These are phyloP conservation scores for Margaritispora aquatica DNA, from an alignment of 495 filamentous ascomycete genomes.

Conservation along the genomic window DNA sequence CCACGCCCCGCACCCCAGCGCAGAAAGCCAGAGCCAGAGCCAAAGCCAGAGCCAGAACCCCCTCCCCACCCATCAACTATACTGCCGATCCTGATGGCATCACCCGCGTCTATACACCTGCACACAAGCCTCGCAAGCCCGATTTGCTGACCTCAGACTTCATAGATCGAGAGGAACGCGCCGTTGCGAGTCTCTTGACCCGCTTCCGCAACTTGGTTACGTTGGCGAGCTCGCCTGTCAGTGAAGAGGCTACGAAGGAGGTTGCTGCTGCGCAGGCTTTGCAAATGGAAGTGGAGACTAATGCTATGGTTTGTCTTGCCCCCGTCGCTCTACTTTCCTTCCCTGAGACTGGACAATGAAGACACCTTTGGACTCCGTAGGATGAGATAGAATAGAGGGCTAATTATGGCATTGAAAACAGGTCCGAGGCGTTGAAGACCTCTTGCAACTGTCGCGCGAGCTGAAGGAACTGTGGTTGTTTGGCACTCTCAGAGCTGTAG, in stretches of 20 bases:
- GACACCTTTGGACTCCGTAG: too few relatives aligned
- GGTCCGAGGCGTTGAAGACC: constrained; percentile 60
- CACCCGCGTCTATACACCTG: too few relatives aligned
- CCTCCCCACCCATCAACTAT: too few relatives aligned
- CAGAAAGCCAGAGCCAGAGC: background rate
- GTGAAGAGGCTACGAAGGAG: constrained; percentile 29
- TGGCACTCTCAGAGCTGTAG: constrained; percentile 57
- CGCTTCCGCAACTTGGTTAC: constrained; percentile 57
- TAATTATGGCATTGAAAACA: constrained; percentile 19
- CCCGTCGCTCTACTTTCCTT: background rate
- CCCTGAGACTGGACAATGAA: too few relatives aligned
- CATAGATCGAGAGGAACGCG: constrained; percentile 22
- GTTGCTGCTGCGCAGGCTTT: constrained; percentile 50
- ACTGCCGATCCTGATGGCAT: too few relatives aligned
- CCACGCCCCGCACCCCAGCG: background rate
- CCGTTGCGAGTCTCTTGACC: constrained; percentile 48
- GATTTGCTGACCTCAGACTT: constrained; percentile 7
- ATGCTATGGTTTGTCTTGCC: constrained; percentile 45
- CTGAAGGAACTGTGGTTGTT: constrained; percentile 71
- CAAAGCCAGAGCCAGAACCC: too few relatives aligned
- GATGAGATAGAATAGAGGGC: background rate
- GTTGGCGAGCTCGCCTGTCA: constrained; percentile 34
- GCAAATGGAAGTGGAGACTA: constrained; percentile 56
- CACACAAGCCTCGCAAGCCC: too few relatives aligned
- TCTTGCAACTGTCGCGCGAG: constrained; percentile 53